A percentile compares a stretch with the other conserved stretches of the same genome.
phyloP scores from a whole-genome alignment of 208 protist genomes.

The Leishmania mexicana region DNA sequence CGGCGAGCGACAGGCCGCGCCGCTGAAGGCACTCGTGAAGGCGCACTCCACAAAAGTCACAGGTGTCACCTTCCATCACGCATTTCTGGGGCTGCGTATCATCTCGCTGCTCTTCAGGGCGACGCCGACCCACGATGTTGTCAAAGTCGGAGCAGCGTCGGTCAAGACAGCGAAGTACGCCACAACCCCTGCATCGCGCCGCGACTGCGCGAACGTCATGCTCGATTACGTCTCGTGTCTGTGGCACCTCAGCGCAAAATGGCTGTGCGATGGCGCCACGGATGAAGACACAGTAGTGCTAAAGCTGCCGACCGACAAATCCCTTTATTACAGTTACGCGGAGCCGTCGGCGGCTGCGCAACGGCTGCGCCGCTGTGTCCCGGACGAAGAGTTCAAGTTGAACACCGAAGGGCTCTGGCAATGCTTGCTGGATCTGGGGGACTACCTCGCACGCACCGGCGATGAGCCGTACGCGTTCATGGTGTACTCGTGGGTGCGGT shows the following conservation, averaged over 20 bases:
- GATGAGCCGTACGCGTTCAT: constrained; percentile 65
- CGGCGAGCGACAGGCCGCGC: neutral
- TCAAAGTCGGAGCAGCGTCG: neutral
- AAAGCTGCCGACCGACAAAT: constrained; percentile 28
- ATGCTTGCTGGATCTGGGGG: constrained; percentile 53
- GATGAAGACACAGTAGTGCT: constrained; percentile 9
- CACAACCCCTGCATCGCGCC: constrained; percentile 12
- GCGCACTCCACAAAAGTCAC: neutral
- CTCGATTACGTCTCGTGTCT: constrained; percentile 70
- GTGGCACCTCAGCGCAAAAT: constrained; percentile 44
- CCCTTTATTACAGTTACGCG: constrained; percentile 51
- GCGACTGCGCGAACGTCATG: constrained; percentile 52
- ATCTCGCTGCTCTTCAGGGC: constrained; percentile 29
- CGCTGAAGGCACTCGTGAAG: constrained; percentile 2
- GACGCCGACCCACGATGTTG: neutral
- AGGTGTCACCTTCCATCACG: constrained; percentile 25
- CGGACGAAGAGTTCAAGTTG: constrained; percentile 40
- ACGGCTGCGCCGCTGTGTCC: constrained; percentile 12
- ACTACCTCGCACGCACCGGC: constrained; percentile 45
- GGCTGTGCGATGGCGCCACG: constrained; percentile 4
- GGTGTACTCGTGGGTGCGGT: constrained; percentile 64
- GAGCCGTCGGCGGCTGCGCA: constrained; percentile 32
- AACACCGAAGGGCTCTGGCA: constrained; percentile 63
- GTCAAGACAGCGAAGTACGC: neutral
- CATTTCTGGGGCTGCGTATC: constrained; percentile 31